Base-by-base conservation (phyloP, 352 stramenopile genomes). In the Pythium scleroteichum region DNA sequence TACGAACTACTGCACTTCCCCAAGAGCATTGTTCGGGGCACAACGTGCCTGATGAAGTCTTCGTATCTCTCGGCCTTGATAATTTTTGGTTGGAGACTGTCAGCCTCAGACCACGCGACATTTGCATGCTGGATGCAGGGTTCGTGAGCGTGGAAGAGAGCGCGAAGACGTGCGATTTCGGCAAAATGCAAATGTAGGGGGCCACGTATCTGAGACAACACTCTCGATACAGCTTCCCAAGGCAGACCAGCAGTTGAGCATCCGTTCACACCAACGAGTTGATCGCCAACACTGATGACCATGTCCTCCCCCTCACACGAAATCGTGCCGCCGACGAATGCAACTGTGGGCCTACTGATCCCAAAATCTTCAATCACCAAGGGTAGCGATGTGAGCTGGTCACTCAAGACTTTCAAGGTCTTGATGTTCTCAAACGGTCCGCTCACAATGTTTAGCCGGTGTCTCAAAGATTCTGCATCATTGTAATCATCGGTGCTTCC, bases 241-340 rank as follows among this genome's bases (percentile, higher is more conserved):
- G 51, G 39, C 12, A 71, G 32, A n/a, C 33, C 64, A 9, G 26
- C 45, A 17, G 83, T 71, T 19, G 73, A 65, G 24, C 57, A 68
- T 0, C 81, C 78, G 39, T 93, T 93, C n/a, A 89, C 52, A 8
- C 84, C 81, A 33, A 91, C 76, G 44, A 93, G 65, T 27, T 56
- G 41, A 42, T 93, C 81, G 19, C 81, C 79, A 49, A 90, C 39
- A 20, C 38, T 24, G 27, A 67, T 53, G 2, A 20, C 50, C 6
- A 39, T 17, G 14, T 51, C 41, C 14, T 9, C 5, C 2, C 22
- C 5, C 16, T 56, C 41, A 23, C 54, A 58, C 7, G 39, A 16
- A 29, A 65, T 50, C 1, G 3, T 42, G 14, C 10, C 46, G 0
- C 17, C 10, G 14, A 40, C 57, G 5, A 19, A 45, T 5, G 47